These are phyloP conservation scores for Fusarium sp. DNA, from an alignment of 2,329 filamentous ascomycete genomes.

Conservation along the genomic window DNA sequence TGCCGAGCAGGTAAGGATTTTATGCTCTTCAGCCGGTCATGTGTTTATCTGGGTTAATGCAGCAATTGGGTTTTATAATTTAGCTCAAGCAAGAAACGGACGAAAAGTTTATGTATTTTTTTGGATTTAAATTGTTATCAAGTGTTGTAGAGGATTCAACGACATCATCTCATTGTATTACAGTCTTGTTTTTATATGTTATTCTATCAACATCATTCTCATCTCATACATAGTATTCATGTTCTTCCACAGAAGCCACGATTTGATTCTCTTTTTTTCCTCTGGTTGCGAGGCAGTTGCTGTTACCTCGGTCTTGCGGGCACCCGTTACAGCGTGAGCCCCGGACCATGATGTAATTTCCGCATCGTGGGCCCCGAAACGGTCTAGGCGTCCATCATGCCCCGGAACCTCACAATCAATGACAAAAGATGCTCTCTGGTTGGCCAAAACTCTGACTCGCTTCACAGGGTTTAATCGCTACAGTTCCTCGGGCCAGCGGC, in stretches of 20 bases:
- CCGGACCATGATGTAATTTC: conserved; percentile 41
- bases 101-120: background rate
- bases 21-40: background rate
- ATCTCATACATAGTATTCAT: background rate
- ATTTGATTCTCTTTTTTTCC: conserved; percentile 26
- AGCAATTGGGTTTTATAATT: background rate
- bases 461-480: conserved; percentile 9
- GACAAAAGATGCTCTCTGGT: conserved; percentile 32
- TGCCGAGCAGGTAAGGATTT: background rate
- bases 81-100: background rate
- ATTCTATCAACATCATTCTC: background rate
- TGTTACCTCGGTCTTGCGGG: conserved; percentile 31
- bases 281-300: conserved; percentile 4
- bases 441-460: conserved; percentile 29
- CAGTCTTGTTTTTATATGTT: background rate
- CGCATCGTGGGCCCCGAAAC: conserved; percentile 35
- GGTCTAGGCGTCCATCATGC: conserved; percentile 27
- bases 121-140: background rate
- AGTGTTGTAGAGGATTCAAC: background rate
- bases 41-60: conserved; percentile 1
- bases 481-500: conserved; percentile 41
- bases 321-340: conserved; percentile 34
- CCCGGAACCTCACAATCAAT: conserved; percentile 33
- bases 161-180: background rate
- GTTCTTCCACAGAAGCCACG: conserved; percentile 3